These are phyloP conservation scores for Trichophaea hybrida DNA, from an alignment of 2,329 filamentous ascomycete genomes.

Conservation along the genomic window DNA sequence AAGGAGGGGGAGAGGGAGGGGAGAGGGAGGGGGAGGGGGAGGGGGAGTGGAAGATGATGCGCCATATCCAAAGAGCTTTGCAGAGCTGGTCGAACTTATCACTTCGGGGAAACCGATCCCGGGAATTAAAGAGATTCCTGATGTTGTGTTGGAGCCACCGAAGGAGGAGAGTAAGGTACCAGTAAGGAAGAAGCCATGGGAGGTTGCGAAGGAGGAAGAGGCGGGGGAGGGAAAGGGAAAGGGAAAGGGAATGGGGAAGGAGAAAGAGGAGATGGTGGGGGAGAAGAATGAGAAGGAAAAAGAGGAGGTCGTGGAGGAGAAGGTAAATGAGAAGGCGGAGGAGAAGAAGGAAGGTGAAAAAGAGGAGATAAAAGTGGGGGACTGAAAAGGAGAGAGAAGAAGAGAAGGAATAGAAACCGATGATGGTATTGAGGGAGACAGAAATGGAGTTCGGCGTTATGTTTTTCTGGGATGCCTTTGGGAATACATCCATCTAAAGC, in stretches of 20 bases:
- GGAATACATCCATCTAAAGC: not conserved
- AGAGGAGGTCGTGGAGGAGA: not conserved
- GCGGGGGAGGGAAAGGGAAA: not conserved
- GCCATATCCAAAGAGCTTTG: slow-evolving; percentile 68
- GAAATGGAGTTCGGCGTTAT: not conserved
- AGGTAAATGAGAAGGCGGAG: not conserved
- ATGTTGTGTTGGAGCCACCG: slow-evolving; percentile 53
- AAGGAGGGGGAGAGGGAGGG: not conserved
- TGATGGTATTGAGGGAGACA: not conserved
- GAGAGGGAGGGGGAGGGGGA: not conserved
- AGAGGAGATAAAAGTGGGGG: not conserved
- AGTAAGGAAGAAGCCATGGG: slow-evolving; percentile 61
- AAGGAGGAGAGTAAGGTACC: not conserved
- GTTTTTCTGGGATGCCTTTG: not conserved
- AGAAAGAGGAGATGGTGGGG: not conserved
- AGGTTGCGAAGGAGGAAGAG: slow-evolving; percentile 32
- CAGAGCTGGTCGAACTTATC: slow-evolving; percentile 72
- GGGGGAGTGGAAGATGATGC: slow-evolving; percentile 36
- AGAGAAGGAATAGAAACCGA: not conserved
- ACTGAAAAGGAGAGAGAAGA: not conserved
- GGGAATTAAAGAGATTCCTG: slow-evolving; percentile 74
- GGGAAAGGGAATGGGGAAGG: not conserved
- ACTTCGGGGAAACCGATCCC: slow-evolving; percentile 70
- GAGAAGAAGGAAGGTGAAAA: not conserved
- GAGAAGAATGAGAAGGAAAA: not conserved